These are phyloP conservation scores for Lentinula boryana DNA, from an alignment of 768 basidiomycete genomes.

Conservation along the genomic window DNA sequence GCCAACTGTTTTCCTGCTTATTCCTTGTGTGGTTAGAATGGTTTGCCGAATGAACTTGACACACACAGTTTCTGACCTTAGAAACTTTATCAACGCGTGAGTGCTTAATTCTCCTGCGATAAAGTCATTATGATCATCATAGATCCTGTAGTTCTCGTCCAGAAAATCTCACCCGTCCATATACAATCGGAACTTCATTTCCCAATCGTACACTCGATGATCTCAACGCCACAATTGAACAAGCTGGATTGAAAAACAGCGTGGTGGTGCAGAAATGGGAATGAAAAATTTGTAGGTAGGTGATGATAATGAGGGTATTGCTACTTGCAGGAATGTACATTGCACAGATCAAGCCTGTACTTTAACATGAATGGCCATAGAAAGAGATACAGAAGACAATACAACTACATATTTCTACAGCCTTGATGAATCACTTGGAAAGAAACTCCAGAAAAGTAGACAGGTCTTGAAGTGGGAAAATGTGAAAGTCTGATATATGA, in stretches of 20 bases:
- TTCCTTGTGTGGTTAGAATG: slow-evolving; percentile 39
- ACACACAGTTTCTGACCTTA: slow-evolving; percentile 81
- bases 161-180: slow-evolving; percentile 53
- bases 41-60: slow-evolving; percentile 85
- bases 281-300: slow-evolving; percentile 13
- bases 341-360: too few relatives aligned
- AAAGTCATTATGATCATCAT: background rate
- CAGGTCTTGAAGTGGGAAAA: too few relatives aligned
- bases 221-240: slow-evolving; percentile 57
- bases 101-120: slow-evolving; percentile 23
- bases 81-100: slow-evolving; percentile 86
- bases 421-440: too few relatives aligned
- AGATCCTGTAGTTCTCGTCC: slow-evolving; percentile 55
- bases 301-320: too few relatives aligned
- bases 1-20: background rate
- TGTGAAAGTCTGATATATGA: too few relatives aligned
- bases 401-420: too few relatives aligned
- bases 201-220: slow-evolving; percentile 72
- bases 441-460: too few relatives aligned
- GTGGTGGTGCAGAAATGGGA: slow-evolving; percentile 83
- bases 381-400: too few relatives aligned
- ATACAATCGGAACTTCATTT: slow-evolving; percentile 86
- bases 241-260: slow-evolving; percentile 69
- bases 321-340: too few relatives aligned
- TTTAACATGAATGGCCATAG: too few relatives aligned